These are phyloP conservation scores for Setaria italica DNA, from an alignment of 202 grass and related monocot species.

Conservation along the genomic window DNA sequence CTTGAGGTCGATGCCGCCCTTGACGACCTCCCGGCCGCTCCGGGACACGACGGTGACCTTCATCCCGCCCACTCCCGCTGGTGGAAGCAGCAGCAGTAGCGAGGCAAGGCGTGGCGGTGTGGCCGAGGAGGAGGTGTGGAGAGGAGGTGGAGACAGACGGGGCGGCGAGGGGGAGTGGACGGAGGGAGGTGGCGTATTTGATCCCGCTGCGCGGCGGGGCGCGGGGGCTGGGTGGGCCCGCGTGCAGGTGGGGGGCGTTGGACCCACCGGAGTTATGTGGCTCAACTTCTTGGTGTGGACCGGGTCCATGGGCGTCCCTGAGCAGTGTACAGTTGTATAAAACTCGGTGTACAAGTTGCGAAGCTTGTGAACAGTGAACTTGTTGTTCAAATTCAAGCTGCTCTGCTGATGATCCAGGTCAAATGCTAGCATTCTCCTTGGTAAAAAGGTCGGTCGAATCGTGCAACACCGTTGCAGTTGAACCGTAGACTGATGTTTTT, in stretches of 20 bases:
- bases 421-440: not conserved
- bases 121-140: not conserved
- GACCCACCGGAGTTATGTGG: conserved; percentile 48
- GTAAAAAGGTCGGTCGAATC: not conserved
- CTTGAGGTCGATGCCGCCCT: conserved; percentile 74
- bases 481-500: too few species aligned
- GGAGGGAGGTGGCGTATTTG: conserved; percentile 50
- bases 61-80: conserved; percentile 39
- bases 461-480: too few species aligned
- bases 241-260: conserved; percentile 29
- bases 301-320: conserved; percentile 26
- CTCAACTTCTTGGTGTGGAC: conserved; percentile 16
- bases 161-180: conserved; percentile 10
- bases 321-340: too few species aligned
- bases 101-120: not conserved
- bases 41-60: conserved; percentile 79
- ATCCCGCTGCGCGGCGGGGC: conserved; percentile 23
- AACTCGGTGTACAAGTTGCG: not conserved
- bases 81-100: not conserved
- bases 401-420: not conserved
- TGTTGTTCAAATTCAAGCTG: not conserved
- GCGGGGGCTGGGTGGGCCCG: not conserved
- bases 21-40: conserved; percentile 84
- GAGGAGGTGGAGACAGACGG: not conserved
- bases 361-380: not conserved